phyloP scores from a whole-genome alignment of 352 stramenopile species.

The Pythium diclinum region DNA sequence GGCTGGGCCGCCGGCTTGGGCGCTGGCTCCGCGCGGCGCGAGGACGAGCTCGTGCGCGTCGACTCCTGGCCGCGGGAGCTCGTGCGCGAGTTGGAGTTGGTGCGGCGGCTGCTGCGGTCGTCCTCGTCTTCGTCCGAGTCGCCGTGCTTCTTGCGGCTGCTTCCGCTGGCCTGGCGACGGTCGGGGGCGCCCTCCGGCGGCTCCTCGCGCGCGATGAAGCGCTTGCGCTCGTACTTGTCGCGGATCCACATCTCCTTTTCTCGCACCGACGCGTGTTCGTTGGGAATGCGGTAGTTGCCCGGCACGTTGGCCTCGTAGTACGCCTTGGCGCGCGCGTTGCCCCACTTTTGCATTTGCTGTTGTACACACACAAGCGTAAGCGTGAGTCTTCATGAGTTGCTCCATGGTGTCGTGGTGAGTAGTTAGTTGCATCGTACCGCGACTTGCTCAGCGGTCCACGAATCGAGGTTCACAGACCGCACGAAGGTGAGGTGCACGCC shows the following conservation, averaged over 20 bases:
- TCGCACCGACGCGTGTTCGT: constrained; percentile 75
- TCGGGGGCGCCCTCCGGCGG: constrained; percentile 18
- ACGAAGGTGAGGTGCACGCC: constrained; percentile 94
- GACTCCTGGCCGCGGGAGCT: constrained; percentile 23
- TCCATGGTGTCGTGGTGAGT: not conserved
- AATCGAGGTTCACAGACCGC: constrained; percentile 91
- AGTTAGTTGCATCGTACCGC: constrained; percentile 30
- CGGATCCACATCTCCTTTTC: constrained; percentile 91
- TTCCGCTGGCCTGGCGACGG: constrained; percentile 20
- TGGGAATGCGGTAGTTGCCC: constrained; percentile 70
- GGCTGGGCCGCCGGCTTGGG: constrained; percentile 23
- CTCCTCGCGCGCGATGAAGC: constrained; percentile 61
- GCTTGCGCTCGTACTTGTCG: constrained; percentile 89
- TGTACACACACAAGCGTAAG: constrained; percentile 4
- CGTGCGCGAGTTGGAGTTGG: constrained; percentile 38
- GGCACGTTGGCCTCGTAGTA: constrained; percentile 89
- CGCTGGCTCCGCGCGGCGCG: constrained; percentile 33
- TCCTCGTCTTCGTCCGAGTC: constrained; percentile 40
- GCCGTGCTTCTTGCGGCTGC: constrained; percentile 36
- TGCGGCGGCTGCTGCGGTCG: constrained; percentile 32
- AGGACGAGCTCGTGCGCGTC: constrained; percentile 26
- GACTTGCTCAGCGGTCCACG: constrained; percentile 91
- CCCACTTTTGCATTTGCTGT: constrained; percentile 90
- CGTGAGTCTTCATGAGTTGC: not conserved
- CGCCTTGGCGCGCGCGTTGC: constrained; percentile 85